These are phyloP conservation scores for Ampelocalamus luodianensis DNA, from an alignment of 176 grass and related monocot genomes.

Conservation along the genomic window DNA sequence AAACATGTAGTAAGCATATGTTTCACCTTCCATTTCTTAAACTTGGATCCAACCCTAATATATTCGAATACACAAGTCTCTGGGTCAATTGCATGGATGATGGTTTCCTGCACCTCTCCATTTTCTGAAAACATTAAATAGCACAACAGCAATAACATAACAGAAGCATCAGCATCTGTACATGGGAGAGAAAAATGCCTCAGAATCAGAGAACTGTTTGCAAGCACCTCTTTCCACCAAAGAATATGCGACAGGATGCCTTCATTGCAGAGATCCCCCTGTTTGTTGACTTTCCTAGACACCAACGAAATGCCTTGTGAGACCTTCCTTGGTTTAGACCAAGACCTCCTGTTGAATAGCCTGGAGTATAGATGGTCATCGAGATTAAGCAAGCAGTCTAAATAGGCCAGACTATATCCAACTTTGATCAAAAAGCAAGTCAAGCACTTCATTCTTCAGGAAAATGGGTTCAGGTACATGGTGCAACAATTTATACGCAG, in stretches of 20 bases:
- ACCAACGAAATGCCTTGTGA: conserved; percentile 44
- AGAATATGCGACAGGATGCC: conserved; percentile 63
- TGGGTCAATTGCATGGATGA: conserved; percentile 76
- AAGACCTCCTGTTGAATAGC: conserved; percentile 60
- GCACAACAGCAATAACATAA: conserved; percentile 15
- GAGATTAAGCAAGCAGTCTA: conserved; percentile 7
- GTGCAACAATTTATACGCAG: background rate
- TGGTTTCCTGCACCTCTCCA: conserved; percentile 84
- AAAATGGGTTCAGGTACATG: background rate
- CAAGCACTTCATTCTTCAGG: background rate
- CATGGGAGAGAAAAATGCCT: conserved; percentile 1
- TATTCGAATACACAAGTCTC: conserved; percentile 82
- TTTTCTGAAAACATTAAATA: conserved; percentile 64
- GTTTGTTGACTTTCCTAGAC: conserved; percentile 61
- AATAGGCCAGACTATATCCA: conserved; percentile 16
- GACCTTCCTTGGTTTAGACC: conserved; percentile 55
- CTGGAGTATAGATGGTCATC: conserved; percentile 40
- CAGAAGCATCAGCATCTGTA: conserved; percentile 1
- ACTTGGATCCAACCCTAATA: conserved; percentile 79
- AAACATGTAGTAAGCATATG: conserved; percentile 27
- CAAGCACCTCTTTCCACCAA: conserved; percentile 97
- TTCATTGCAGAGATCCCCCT: conserved; percentile 57
- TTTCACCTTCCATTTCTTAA: conserved; percentile 95
- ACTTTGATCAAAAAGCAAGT: background rate
- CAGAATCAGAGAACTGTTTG: conserved; percentile 26